phyloP scores from a whole-genome alignment of 306 rosid species.

The Betula pendula region DNA sequence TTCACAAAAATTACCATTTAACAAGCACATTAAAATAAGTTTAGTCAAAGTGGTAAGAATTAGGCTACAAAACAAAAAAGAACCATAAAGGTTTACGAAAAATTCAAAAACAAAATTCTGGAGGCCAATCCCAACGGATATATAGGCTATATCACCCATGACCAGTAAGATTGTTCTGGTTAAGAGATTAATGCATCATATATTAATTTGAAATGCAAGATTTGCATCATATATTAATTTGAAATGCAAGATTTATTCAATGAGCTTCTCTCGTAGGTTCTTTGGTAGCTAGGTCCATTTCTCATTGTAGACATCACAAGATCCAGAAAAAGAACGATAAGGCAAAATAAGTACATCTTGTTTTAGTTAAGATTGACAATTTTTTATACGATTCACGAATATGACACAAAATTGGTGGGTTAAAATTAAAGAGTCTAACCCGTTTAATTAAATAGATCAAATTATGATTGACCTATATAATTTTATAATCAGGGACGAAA shows the following conservation, averaged over 20 bases:
- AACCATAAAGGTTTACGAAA: background rate
- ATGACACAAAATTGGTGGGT: too few species aligned
- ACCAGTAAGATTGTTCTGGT: too few species aligned
- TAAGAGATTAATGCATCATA: background rate
- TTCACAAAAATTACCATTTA: too few species aligned
- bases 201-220: background rate
- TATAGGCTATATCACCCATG: too few species aligned
- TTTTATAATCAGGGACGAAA: too few species aligned
- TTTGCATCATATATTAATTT: background rate
- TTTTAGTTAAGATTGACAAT: too few species aligned
- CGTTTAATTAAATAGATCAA: too few species aligned
- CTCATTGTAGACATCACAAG: background rate
- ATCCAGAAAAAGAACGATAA: background rate
- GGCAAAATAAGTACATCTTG: background rate
- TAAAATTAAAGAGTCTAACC: too few species aligned
- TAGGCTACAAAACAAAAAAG: background rate
- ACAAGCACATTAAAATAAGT: background rate
- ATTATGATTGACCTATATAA: too few species aligned
- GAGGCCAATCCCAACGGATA: too few species aligned
- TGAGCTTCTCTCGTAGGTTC: background rate
- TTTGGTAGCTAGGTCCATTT: background rate
- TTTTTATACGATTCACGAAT: too few species aligned
- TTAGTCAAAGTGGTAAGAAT: background rate
- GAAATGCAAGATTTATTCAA: too few species aligned
- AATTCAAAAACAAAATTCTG: background rate